These are phyloP conservation scores for Ceriops tagal DNA, from an alignment of 345 rosid genomes.

Conservation along the genomic window DNA sequence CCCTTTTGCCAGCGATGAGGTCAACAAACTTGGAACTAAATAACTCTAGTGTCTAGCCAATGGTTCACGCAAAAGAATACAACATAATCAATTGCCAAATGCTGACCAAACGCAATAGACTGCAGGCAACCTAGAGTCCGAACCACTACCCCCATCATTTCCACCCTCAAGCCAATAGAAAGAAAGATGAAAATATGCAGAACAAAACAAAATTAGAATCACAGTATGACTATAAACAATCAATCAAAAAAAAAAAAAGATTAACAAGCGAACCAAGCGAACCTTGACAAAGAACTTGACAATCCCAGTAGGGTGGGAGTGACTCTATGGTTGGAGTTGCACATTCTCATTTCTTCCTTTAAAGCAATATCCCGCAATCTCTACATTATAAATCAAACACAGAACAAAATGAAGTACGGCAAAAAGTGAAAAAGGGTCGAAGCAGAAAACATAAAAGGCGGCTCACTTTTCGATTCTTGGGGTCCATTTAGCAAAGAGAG, in stretches of 20 bases:
- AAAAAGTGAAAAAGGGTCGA: not conserved
- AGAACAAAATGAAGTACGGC: not conserved
- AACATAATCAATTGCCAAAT: too few species aligned
- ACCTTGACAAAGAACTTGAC: constrained; percentile 75
- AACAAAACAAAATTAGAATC: not conserved
- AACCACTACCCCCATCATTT: too few species aligned
- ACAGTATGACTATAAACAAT: not conserved
- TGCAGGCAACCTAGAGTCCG: too few species aligned
- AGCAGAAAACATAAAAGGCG: not conserved
- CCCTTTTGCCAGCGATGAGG: too few species aligned
- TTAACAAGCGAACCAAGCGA: constrained; percentile 13
- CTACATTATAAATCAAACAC: constrained; percentile 26
- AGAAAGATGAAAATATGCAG: too few species aligned
- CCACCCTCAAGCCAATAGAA: too few species aligned
- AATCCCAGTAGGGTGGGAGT: constrained; percentile 83
- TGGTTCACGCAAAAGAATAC: too few species aligned
- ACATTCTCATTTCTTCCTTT: constrained; percentile 70
- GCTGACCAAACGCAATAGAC: too few species aligned
- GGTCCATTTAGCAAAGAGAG: not conserved
- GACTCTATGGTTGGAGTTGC: constrained; percentile 31
- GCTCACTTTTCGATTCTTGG: not conserved
- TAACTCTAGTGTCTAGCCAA: not conserved
- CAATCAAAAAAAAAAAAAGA: too few species aligned
- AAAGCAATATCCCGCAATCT: constrained; percentile 71
- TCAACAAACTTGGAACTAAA: not conserved